These are phyloP conservation scores for Arctostaphylos glauca DNA, from an alignment of 148 eudicot species.

Conservation along the genomic window DNA sequence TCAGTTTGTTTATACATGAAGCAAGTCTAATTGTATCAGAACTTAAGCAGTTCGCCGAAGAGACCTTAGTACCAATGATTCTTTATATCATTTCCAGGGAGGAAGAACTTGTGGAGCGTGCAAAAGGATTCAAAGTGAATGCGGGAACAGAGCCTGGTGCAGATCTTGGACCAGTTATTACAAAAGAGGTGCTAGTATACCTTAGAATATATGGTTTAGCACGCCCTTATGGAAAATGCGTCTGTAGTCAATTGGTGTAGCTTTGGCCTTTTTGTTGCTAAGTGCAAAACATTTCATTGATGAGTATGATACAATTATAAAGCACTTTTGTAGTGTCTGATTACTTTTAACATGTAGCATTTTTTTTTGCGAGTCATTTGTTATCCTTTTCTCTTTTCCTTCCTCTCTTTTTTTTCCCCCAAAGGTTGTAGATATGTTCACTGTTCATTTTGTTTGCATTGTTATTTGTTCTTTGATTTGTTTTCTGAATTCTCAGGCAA, in stretches of 20 bases:
- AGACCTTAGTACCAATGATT: not conserved
- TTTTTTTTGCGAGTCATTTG: not conserved
- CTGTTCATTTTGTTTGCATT: not conserved
- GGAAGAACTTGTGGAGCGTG: conserved; percentile 48
- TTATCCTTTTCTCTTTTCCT: not conserved
- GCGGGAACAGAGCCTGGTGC: conserved; percentile 63
- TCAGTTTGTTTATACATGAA: not conserved
- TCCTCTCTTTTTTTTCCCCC: not conserved
- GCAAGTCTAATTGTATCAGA: not conserved
- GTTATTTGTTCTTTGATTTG: not conserved
- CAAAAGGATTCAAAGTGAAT: conserved; percentile 53
- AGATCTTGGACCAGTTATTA: conserved; percentile 61
- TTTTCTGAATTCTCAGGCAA: conserved; percentile 42
- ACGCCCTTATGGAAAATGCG: not conserved
- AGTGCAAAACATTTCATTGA: not conserved
- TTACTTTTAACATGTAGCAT: not conserved
- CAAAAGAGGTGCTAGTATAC: conserved; percentile 45
- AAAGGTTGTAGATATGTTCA: not conserved
- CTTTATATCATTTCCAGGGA: conserved; percentile 36
- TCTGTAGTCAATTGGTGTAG: not conserved
- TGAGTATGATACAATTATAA: not conserved
- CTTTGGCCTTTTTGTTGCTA: not conserved
- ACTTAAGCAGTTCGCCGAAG: not conserved
- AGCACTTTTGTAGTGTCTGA: not conserved
- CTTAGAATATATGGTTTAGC: not conserved